These are phyloP conservation scores for Aspergillus ruber DNA, from an alignment of 2,329 filamentous ascomycete species.

Conservation along the genomic window DNA sequence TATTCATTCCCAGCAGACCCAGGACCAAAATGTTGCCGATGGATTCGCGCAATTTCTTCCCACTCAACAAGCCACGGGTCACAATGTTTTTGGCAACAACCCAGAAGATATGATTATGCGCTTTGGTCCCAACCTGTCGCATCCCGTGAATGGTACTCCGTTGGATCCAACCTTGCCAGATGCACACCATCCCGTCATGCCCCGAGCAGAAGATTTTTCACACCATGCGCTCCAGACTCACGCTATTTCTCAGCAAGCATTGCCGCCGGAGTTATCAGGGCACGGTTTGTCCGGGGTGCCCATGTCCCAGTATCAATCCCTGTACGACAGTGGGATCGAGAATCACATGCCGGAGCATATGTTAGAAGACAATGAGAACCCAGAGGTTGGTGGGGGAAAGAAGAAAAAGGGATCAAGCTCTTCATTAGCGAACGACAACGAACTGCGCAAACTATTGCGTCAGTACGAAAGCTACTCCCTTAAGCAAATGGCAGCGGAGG, in stretches of 20 bases:
- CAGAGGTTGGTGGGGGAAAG: constrained; percentile 38
- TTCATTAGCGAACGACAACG: constrained; percentile 45
- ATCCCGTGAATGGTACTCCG: constrained; percentile 28
- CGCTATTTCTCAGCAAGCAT: constrained; percentile 27
- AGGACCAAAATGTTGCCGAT: constrained; percentile 36
- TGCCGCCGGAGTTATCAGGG: constrained; percentile 29
- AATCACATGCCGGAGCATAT: constrained; percentile 36
- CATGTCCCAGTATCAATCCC: constrained; percentile 31
- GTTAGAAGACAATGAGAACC: constrained; percentile 37
- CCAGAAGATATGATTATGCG: constrained; percentile 43
- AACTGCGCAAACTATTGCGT: constrained; percentile 41
- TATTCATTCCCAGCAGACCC: constrained; percentile 42
- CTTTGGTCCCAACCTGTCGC: constrained; percentile 37
- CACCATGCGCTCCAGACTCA: constrained; percentile 30
- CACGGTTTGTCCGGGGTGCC: constrained; percentile 27
- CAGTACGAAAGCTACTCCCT: constrained; percentile 42
- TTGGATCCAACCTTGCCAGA: constrained; percentile 35
- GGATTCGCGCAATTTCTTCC: constrained; percentile 35
- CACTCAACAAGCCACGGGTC: constrained; percentile 25
- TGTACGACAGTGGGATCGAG: constrained; percentile 39
- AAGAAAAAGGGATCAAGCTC: constrained; percentile 44
- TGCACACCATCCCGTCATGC: constrained; percentile 26
- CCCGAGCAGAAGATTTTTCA: constrained; percentile 34
- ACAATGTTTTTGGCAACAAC: constrained; percentile 33
- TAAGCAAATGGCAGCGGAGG: constrained; percentile 43